Conservation (phyloP, 2,329 filamentous ascomycete species). For the Malbranchea cinnamomea region DNA sequence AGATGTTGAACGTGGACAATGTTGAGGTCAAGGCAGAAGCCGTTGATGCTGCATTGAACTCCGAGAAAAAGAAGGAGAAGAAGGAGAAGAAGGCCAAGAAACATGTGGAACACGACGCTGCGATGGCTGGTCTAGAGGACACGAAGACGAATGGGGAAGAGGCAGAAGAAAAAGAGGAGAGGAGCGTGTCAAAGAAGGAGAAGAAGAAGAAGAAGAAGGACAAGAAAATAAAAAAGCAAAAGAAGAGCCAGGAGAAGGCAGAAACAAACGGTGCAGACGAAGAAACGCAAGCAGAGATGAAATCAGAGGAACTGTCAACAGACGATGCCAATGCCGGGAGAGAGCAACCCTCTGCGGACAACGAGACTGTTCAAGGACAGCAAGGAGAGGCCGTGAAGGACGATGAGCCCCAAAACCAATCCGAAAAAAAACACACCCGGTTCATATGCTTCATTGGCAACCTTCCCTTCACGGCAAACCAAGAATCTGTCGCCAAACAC, state of each 20-base stretch:
- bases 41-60: slow-evolving; percentile 1
- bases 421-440: slow-evolving; percentile 33
- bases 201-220: slow-evolving; percentile 8
- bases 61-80: slow-evolving; percentile 8
- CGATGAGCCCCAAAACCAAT: background rate
- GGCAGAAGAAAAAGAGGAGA: slow-evolving; percentile 22
- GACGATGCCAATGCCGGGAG: slow-evolving; percentile 10
- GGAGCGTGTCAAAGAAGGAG: slow-evolving; percentile 8
- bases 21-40: slow-evolving; percentile 1
- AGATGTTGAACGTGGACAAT: background rate
- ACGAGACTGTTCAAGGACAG: no score
- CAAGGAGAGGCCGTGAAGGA: slow-evolving; percentile 1
- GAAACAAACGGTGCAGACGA: slow-evolving; percentile 12
- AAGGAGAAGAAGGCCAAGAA: slow-evolving; percentile 4
- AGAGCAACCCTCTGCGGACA: slow-evolving; percentile 8
- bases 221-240: slow-evolving; percentile 13
- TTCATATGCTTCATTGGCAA: slow-evolving; percentile 82
- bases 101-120: slow-evolving; percentile 13
- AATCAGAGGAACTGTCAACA: slow-evolving; percentile 10
- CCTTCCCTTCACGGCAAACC: slow-evolving; percentile 70
- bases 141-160: slow-evolving; percentile 10
- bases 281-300: slow-evolving; percentile 8
- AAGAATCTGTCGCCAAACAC: slow-evolving; percentile 53
- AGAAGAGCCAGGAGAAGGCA: slow-evolving; percentile 7
- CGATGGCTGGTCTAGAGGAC: slow-evolving; percentile 3